A percentile compares a stretch with the other conserved stretches of the same genome.
phyloP scores from a whole-genome alignment of 805 yeast species.

The Metschnikowia chrysomelidarum region DNA sequence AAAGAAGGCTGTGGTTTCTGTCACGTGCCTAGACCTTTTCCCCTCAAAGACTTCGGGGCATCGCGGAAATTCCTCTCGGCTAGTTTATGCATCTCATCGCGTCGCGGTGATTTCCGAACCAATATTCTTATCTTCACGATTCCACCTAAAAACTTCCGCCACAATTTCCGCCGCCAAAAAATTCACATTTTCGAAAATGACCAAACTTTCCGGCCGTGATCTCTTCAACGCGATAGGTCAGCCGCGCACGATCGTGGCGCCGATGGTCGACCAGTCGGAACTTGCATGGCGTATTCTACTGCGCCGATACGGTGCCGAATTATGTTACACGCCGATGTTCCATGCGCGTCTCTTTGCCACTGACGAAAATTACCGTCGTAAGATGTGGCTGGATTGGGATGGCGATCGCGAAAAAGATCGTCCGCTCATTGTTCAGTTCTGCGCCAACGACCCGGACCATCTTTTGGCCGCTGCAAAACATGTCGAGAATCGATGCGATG shows the following conservation, averaged over 20 bases:
- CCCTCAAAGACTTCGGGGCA: no score
- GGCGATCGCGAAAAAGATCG: constrained; percentile 71
- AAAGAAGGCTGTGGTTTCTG: no score
- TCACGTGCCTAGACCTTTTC: no score
- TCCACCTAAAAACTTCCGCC: no score
- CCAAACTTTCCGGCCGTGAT: constrained; percentile 53
- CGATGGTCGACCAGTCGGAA: constrained; percentile 98
- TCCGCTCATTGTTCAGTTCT: constrained; percentile 91
- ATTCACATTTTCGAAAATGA: no score
- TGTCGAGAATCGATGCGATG: constrained; percentile 86
- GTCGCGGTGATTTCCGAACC: no score
- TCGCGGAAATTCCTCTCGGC: no score
- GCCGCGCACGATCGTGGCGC: constrained; percentile 89
- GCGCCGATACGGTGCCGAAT: constrained; percentile 84
- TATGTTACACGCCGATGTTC: constrained; percentile 96
- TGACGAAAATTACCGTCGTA: constrained; percentile 73
- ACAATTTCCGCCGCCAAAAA: no score
- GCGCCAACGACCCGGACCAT: constrained; percentile 92
- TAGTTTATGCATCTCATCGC: no score
- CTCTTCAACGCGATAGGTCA: constrained; percentile 66
- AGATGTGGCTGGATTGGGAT: constrained; percentile 69
- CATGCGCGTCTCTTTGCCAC: constrained; percentile 90
- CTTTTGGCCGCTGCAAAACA: constrained; percentile 75
- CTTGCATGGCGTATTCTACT: constrained; percentile 92
- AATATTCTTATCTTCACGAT: no score